Percentiles rank a stretch among this genome's conserved stretches.
These are phyloP conservation scores for Oxytropis ochrocephala DNA, from an alignment of 306 rosid genomes.

Conservation along the genomic window DNA sequence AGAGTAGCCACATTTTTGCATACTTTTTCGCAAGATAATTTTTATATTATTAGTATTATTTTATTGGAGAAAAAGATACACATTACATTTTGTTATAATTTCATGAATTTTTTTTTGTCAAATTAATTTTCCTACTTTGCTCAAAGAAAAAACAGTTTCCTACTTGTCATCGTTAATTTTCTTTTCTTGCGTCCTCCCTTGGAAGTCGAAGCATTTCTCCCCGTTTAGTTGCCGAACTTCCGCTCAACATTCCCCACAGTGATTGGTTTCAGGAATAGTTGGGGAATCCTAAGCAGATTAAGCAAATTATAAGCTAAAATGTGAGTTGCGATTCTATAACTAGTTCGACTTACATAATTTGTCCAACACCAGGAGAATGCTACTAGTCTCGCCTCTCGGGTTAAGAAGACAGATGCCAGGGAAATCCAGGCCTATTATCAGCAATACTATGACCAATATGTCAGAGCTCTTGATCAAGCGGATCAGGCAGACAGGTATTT, in stretches of 20 bases:
- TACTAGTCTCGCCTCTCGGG: conserved; percentile 67
- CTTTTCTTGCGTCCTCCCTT: neutral
- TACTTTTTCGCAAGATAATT: no score
- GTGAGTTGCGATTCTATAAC: no score
- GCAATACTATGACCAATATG: conserved; percentile 84
- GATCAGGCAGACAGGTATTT: conserved; percentile 87
- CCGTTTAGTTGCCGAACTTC: neutral
- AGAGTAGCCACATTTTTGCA: no score
- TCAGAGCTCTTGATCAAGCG: conserved; percentile 81
- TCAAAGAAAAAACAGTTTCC: no score
- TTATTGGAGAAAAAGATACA: no score
- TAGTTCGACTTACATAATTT: conserved; percentile 1
- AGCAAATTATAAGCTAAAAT: neutral
- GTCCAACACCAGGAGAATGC: conserved; percentile 64
- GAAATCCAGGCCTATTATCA: conserved; percentile 88
- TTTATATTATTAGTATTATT: no score
- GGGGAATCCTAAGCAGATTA: neutral
- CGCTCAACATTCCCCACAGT: neutral
- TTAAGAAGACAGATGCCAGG: conserved; percentile 87
- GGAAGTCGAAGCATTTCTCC: neutral
- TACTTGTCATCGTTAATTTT: no score
- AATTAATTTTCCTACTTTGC: no score
- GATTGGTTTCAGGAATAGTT: neutral
- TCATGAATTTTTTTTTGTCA: no score
- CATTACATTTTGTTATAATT: no score